phyloP scores from a whole-genome alignment of 2,329 filamentous ascomycete genomes.

The Colletotrichum endophyticum region DNA sequence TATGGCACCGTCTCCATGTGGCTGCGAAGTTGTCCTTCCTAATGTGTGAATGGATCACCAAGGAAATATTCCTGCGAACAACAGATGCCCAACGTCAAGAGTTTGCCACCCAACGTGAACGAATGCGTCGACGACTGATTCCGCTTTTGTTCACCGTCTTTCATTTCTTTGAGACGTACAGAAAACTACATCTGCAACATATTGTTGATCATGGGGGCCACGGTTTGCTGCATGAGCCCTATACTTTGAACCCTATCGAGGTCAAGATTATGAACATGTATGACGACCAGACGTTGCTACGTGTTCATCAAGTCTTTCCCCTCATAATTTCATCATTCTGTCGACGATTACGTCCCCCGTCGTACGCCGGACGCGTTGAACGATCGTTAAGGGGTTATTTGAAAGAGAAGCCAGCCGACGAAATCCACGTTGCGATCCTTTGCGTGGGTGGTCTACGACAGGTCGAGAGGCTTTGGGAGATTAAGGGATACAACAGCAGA shows the following conservation, averaged over 20 bases:
- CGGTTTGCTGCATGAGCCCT: constrained; percentile 57
- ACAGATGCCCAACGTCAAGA: constrained; percentile 59
- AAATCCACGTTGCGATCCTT: constrained; percentile 65
- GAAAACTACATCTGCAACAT: constrained; percentile 62
- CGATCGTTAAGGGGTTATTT: constrained; percentile 67
- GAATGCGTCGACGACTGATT: constrained; percentile 69
- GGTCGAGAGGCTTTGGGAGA: constrained; percentile 69
- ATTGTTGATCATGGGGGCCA: constrained; percentile 56
- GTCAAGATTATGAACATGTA: constrained; percentile 67
- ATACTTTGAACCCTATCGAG: constrained; percentile 68
- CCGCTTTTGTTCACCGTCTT: constrained; percentile 70
- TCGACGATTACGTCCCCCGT: constrained; percentile 65
- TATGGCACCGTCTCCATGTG: constrained; percentile 71
- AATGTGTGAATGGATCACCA: constrained; percentile 69
- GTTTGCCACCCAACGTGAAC: constrained; percentile 65
- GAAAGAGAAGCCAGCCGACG: constrained; percentile 65
- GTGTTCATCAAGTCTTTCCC: constrained; percentile 69
- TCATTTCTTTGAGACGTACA: constrained; percentile 71
- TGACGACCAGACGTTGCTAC: constrained; percentile 65
- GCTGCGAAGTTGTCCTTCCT: constrained; percentile 65
- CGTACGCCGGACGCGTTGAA: constrained; percentile 68
- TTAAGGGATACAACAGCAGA: constrained; percentile 67
- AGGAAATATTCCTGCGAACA: constrained; percentile 66
- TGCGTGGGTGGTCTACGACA: constrained; percentile 67
- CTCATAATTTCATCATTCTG: constrained; percentile 69